Conservation (phyloP, 495 filamentous ascomycete species). For the Aspergillus ostianus region DNA sequence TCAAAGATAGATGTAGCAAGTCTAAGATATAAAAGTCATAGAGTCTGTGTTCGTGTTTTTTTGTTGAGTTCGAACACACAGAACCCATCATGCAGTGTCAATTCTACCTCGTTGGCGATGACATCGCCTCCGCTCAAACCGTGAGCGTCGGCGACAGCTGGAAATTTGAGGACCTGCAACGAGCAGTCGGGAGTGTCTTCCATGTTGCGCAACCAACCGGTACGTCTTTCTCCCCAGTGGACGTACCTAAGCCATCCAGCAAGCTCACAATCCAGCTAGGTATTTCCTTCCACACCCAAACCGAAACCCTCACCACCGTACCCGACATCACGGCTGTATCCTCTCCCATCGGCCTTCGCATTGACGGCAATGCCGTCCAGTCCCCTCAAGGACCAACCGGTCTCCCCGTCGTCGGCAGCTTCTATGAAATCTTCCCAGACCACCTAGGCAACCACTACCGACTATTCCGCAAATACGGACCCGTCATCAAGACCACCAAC, state of each 20-base stretch:
- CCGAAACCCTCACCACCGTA: constrained; percentile 24
- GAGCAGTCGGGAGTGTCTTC: constrained; percentile 22
- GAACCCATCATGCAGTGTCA: constrained; percentile 10
- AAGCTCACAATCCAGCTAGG: constrained; percentile 20
- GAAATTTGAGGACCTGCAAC: constrained; percentile 28
- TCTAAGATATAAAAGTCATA: not conserved
- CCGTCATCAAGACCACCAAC: constrained; percentile 53
- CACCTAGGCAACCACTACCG: constrained; percentile 59
- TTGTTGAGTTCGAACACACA: not conserved
- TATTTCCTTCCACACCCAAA: constrained; percentile 36
- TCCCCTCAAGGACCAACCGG: constrained; percentile 45
- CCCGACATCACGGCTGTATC: constrained; percentile 26
- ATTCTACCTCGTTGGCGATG: constrained; percentile 28
- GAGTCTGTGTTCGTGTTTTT: not conserved
- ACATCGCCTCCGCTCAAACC: constrained; percentile 18
- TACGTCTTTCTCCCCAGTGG: constrained; percentile 8
- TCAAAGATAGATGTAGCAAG: too few species aligned
- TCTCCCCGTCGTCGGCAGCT: constrained; percentile 50
- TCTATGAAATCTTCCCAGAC: constrained; percentile 58
- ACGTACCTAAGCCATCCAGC: too few species aligned
- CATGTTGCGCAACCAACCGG: constrained; percentile 23
- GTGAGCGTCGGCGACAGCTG: constrained; percentile 21
- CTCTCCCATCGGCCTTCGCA: constrained; percentile 36
- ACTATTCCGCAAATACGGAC: constrained; percentile 53
- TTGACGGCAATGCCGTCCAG: constrained; percentile 44